These are phyloP conservation scores for Colletotrichum lindemuthianum DNA, from an alignment of 2,329 filamentous ascomycete species.

Conservation along the genomic window DNA sequence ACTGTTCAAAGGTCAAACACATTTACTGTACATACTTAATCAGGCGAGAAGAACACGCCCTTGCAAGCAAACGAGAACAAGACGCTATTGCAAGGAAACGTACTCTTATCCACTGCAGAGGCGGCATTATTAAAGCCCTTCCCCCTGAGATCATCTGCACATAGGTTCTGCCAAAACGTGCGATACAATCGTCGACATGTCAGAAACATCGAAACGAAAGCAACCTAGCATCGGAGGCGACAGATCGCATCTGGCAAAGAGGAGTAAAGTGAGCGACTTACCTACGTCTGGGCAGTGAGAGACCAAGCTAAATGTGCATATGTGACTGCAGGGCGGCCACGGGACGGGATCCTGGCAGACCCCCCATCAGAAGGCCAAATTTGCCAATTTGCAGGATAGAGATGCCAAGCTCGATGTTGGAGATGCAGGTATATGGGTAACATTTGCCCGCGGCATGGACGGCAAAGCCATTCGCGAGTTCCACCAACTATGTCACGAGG, in stretches of 20 bases:
- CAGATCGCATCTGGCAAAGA: conserved; percentile 45
- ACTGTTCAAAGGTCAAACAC: too few species aligned
- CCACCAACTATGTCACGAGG: conserved; percentile 72
- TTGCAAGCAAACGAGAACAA: too few species aligned
- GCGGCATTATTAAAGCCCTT: too few species aligned
- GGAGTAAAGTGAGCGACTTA: conserved; percentile 50
- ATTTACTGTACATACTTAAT: too few species aligned
- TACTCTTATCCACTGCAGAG: too few species aligned
- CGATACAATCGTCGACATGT: conserved; percentile 40
- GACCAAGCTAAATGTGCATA: neutral
- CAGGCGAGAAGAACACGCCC: too few species aligned
- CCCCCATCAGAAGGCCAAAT: conserved; percentile 64
- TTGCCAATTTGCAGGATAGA: conserved; percentile 51
- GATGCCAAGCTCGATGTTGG: conserved; percentile 69
- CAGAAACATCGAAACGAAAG: conserved; percentile 49
- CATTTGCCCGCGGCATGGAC: conserved; percentile 78
- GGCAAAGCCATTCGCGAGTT: conserved; percentile 75
- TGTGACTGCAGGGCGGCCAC: conserved; percentile 8
- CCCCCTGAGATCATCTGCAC: too few species aligned
- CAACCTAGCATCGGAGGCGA: conserved; percentile 41
- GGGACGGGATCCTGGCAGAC: conserved; percentile 70
- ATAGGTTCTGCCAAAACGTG: too few species aligned
- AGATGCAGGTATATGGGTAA: conserved; percentile 81
- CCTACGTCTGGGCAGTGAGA: neutral
- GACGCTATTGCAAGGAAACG: too few species aligned